Evolutionary conservation across 2,329 filamentous ascomycete genomes (phyloP).

Genomic region (Phialophora expanda): DNA sequence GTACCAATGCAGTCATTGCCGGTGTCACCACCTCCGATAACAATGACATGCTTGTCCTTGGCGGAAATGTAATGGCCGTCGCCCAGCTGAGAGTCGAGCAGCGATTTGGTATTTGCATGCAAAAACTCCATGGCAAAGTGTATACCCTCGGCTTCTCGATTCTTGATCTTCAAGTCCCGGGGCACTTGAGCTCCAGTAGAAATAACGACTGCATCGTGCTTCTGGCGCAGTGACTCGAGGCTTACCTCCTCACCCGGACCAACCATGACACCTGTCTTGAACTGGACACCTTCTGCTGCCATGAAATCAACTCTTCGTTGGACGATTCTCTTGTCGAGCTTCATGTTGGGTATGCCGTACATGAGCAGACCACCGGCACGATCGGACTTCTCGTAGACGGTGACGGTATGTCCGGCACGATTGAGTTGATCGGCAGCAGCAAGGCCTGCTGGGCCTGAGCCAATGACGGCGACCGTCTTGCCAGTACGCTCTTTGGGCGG

Average conservation of each 20-base stretch:
- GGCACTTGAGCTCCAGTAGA: constrained; percentile 92
- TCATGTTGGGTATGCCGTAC: constrained; percentile 99
- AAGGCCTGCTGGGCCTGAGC: constrained; percentile 89
- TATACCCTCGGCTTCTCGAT: constrained; percentile 84
- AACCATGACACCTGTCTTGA: constrained; percentile 77
- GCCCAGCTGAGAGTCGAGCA: constrained; percentile 85
- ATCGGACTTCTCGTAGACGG: constrained; percentile 90
- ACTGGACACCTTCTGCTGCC: constrained; percentile 83
- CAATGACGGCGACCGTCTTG: constrained; percentile 86
- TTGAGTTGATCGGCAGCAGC: constrained; percentile 93
- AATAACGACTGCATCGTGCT: constrained; percentile 84
- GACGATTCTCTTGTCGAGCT: constrained; percentile 96
- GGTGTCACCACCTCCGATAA: constrained; percentile 96
- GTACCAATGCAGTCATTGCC: constrained; percentile 98
- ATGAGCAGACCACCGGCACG: constrained; percentile 90
- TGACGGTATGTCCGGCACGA: constrained; percentile 84
- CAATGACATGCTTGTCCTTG: constrained; percentile 93
- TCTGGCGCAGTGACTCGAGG: constrained; percentile 72
- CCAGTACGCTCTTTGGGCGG: constrained; percentile 81
- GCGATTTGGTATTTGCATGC: constrained; percentile 96
- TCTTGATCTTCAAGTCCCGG: constrained; percentile 88
- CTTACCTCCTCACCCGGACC: constrained; percentile 73
- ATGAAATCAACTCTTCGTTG: constrained; percentile 95
- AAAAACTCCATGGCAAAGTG: constrained; percentile 98
- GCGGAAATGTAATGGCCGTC: constrained; percentile 90